Evolutionary conservation across 805 yeast species (phyloP).

Genomic region (Torulaspora quercuum): DNA sequence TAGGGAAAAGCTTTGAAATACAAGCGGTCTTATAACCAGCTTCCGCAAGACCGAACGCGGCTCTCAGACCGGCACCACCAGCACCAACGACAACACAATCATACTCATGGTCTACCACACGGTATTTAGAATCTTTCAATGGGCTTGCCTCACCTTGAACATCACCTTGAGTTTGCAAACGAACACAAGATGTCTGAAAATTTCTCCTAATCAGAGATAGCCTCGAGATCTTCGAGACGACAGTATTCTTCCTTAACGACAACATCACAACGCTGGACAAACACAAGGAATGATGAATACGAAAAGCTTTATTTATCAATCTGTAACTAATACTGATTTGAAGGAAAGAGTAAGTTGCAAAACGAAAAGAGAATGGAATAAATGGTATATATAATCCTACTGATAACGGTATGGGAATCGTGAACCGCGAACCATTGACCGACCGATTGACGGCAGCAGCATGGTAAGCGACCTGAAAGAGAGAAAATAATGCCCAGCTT

Average conservation of each 20-base stretch:
- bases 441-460: too few relatives aligned
- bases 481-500: too few relatives aligned
- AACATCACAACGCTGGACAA: too few relatives aligned
- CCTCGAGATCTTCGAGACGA: constrained; percentile 3
- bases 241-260: constrained; percentile 12
- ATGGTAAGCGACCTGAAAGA: too few relatives aligned
- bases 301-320: too few relatives aligned
- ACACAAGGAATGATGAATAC: too few relatives aligned
- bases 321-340: too few relatives aligned
- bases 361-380: too few relatives aligned
- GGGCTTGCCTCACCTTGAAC: constrained; percentile 46
- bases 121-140: constrained; percentile 53
- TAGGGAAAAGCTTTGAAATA: constrained; percentile 93
- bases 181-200: constrained; percentile 9
- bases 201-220: constrained; percentile 9
- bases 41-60: constrained; percentile 95
- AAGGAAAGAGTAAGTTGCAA: too few relatives aligned
- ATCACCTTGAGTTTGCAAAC: constrained; percentile 36
- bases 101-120: constrained; percentile 94
- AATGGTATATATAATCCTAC: too few relatives aligned
- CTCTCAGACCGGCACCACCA: constrained; percentile 98
- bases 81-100: constrained; percentile 98
- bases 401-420: too few relatives aligned
- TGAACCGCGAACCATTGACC: too few relatives aligned
- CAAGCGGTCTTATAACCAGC: constrained; percentile 98